Base-by-base conservation (phyloP, 2,329 filamentous ascomycete genomes). In the Pezicula rhizophila region DNA sequence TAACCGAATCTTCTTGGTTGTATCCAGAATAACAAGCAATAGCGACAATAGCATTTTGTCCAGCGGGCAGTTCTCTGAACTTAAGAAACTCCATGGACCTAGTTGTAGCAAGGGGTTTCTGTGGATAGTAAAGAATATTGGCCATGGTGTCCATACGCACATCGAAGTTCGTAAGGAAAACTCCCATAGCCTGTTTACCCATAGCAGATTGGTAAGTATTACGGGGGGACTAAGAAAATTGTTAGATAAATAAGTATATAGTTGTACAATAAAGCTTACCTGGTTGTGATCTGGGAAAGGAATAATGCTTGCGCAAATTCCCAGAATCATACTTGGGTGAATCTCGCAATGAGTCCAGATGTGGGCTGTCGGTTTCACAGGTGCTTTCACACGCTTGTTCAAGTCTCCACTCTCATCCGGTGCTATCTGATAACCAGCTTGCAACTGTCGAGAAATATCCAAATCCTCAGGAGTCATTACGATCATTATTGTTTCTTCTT, bases 141-240 rank as follows among this genome's bases (percentile, higher is more conserved):
- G 92, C 87, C 93, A 99, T 99, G 4, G 93, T 99, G 65, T 99
- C 93, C 92, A 99, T 97, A 55, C 93, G 90, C 53, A 92, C 84
- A 37, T 89, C 85, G 68, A 95, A 99, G 66, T 99, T 99, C 11
- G 95, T 99, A 49, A 99, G 77, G 74, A 96, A 96, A 61, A 97
- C 91, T 65, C 95, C 93, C 95, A 99, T 99, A 54, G 93, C 93
- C 79, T 99, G 93, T 72, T 99, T 99, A 75, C 95, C 93, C 93
- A 99, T 99, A 66, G 93, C 93, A 62, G 92, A 96, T 72, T 97
- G 92, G 69, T 96, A 99, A 4, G 92, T 97, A 66, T 99, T 99
- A 86, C 93, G 87, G 57, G 93, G 93, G 54, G 92, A 97, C 80
- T 95, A 64, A 42, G 15, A 34, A 17, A 8, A 42, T 42, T 34